A percentile compares a stretch with the other conserved stretches of the same genome.
phyloP scores from a whole-genome alignment of 176 grass and related monocot species.

The Olyra latifolia region DNA sequence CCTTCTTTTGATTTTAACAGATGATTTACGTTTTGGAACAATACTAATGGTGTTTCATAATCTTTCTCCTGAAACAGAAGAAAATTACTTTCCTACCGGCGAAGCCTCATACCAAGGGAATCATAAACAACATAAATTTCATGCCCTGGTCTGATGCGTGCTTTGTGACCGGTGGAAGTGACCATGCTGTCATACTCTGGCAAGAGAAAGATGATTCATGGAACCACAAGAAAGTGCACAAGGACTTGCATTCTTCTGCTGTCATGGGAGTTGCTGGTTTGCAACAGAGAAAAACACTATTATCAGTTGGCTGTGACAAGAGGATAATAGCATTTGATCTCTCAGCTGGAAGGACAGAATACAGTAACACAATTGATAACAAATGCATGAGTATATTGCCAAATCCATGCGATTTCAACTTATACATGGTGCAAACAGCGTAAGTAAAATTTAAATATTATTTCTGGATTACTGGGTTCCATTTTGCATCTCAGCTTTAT shows the following conservation, averaged over 20 bases:
- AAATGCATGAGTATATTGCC: slow-evolving; percentile 93
- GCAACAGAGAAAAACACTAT: slow-evolving; percentile 74
- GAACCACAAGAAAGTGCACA: slow-evolving; percentile 73
- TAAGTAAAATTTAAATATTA: slow-evolving; percentile 49
- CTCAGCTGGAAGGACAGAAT: slow-evolving; percentile 67
- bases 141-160: slow-evolving; percentile 80
- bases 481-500: background rate
- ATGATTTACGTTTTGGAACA: background rate
- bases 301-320: slow-evolving; percentile 92
- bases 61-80: slow-evolving; percentile 55
- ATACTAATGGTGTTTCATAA: slow-evolving; percentile 21
- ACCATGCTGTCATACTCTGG: slow-evolving; percentile 89
- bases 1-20: slow-evolving; percentile 21
- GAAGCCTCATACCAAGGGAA: slow-evolving; percentile 86
- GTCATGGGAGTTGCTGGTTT: slow-evolving; percentile 84
- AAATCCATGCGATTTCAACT: slow-evolving; percentile 89
- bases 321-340: slow-evolving; percentile 84
- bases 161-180: slow-evolving; percentile 79
- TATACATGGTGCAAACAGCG: slow-evolving; percentile 97
- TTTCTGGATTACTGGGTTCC: slow-evolving; percentile 16
- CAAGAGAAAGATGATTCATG: slow-evolving; percentile 71
- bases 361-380: slow-evolving; percentile 76
- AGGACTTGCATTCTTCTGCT: slow-evolving; percentile 75
- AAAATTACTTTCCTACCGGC: slow-evolving; percentile 74
- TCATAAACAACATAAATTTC: slow-evolving; percentile 91